Evolutionary conservation across 495 filamentous ascomycete genomes (phyloP).

Genomic region (Alectoria sarmentosa): DNA sequence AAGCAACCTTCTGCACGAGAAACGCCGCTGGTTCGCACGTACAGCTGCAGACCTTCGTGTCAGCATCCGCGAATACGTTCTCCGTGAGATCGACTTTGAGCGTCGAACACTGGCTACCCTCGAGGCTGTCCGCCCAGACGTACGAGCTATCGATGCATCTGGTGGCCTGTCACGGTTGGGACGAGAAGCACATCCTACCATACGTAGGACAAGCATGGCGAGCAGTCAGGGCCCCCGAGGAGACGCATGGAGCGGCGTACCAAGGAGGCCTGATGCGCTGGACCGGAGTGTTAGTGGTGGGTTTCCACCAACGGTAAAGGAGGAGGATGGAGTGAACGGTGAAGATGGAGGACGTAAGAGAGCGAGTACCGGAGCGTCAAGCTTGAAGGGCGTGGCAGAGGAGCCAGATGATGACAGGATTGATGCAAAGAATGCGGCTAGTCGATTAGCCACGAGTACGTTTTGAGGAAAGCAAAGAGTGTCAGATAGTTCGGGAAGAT

Average conservation of each 20-base stretch:
- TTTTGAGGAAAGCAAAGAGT: conserved; percentile 45
- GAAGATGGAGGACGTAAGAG: conserved; percentile 48
- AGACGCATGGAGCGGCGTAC: conserved; percentile 94
- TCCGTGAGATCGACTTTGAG: conserved; percentile 94
- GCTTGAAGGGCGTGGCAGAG: conserved; percentile 56
- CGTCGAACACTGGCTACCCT: conserved; percentile 85
- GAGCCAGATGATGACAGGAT: conserved; percentile 92
- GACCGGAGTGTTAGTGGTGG: conserved; percentile 71
- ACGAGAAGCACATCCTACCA: conserved; percentile 73
- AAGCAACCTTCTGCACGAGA: conserved; percentile 78
- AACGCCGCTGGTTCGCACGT: conserved; percentile 81
- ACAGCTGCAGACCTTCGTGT: conserved; percentile 73
- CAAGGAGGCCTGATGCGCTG: conserved; percentile 68
- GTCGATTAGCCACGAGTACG: conserved; percentile 84
- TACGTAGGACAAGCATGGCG: conserved; percentile 66
- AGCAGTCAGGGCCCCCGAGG: conserved; percentile 91
- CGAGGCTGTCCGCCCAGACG: conserved; percentile 85
- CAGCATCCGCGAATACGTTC: conserved; percentile 82
- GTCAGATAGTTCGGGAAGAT: background rate
- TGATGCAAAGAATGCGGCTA: conserved; percentile 92
- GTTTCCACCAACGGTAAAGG: conserved; percentile 41
- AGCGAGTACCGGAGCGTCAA: conserved; percentile 50
- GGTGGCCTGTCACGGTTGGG: conserved; percentile 86
- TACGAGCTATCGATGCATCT: conserved; percentile 82
- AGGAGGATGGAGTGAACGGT: conserved; percentile 36